Percentiles rank a stretch among this genome's conserved stretches.
These are phyloP conservation scores for Cystoisospora suis DNA, from an alignment of 169 alveolate genomes.

Conservation along the genomic window DNA sequence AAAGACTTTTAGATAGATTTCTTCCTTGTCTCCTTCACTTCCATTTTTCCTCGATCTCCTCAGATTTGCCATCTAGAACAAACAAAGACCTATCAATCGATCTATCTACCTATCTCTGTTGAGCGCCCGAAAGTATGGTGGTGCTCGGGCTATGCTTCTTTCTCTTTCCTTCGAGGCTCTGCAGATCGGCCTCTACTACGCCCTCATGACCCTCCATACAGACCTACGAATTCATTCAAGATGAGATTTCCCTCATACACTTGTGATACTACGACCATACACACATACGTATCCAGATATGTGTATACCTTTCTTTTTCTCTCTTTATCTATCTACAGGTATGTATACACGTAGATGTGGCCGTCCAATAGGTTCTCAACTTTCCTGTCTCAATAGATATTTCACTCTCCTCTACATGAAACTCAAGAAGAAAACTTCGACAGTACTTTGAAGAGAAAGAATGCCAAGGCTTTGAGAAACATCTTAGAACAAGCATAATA, in stretches of 20 bases:
- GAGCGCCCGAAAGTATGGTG: too few species aligned
- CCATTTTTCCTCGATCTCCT: too few species aligned
- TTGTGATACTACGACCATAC: too few species aligned
- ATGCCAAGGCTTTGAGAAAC: background rate
- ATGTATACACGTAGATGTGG: background rate
- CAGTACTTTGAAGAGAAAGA: slow-evolving; percentile 74
- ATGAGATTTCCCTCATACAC: too few species aligned
- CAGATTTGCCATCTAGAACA: too few species aligned
- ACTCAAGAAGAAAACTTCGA: slow-evolving; percentile 83
- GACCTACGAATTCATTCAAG: too few species aligned
- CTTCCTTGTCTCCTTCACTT: too few species aligned
- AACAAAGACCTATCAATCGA: too few species aligned
- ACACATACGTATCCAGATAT: background rate
- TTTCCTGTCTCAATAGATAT: slow-evolving; percentile 59
- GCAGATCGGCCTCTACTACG: background rate
- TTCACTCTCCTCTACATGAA: slow-evolving; percentile 84
- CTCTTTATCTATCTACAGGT: background rate
- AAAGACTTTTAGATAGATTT: too few species aligned
- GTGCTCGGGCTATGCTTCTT: background rate
- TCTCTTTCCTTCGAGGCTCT: background rate
- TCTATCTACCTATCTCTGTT: too few species aligned
- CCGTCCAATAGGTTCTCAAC: background rate
- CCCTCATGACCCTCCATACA: background rate
- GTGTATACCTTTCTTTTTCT: background rate
- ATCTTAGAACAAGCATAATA: background rate